Percentiles rank a stretch among this genome's conserved stretches.
Conservation (phyloP, 192 early-diverging fungal species). For the Entomortierella lignicola region DNA sequence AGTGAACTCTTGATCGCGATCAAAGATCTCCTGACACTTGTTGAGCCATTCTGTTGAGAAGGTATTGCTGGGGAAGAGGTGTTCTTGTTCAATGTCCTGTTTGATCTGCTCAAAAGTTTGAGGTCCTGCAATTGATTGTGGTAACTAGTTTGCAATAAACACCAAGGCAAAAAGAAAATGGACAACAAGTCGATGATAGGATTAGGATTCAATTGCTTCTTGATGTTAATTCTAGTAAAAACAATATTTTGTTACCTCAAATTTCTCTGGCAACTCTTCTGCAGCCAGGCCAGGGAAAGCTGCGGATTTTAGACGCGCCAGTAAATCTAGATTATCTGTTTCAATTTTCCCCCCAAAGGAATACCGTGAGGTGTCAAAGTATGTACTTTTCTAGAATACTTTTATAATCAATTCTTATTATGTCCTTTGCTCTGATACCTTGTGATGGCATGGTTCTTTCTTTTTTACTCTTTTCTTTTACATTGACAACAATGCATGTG, state of each 20-base stretch:
- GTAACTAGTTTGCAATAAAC: constrained; percentile 9
- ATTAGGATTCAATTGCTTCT: too few species aligned
- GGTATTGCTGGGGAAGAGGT: constrained; percentile 62
- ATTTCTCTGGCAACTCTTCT: constrained; percentile 17
- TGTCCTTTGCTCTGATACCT: constrained; percentile 14
- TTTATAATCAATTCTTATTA: not conserved
- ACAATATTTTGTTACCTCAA: constrained; percentile 13
- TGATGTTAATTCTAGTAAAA: too few species aligned
- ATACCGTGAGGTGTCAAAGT: not conserved
- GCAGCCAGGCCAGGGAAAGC: constrained; percentile 32
- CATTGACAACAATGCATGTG: not conserved
- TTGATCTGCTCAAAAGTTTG: constrained; percentile 56
- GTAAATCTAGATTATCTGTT: constrained; percentile 37
- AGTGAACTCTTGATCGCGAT: constrained; percentile 14
- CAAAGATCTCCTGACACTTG: constrained; percentile 65
- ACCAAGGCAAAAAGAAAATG: too few species aligned
- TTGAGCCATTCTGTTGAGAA: constrained; percentile 66
- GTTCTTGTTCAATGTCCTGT: constrained; percentile 63
- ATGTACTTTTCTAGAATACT: too few species aligned
- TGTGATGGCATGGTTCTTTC: constrained; percentile 22
- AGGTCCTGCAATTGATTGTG: constrained; percentile 35
- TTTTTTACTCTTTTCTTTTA: not conserved
- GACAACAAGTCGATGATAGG: too few species aligned
- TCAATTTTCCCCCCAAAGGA: not conserved
- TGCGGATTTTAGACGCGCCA: constrained; percentile 51